Conservation (phyloP, 192 early-diverging fungal species). For the Coemansia sp. region DNA sequence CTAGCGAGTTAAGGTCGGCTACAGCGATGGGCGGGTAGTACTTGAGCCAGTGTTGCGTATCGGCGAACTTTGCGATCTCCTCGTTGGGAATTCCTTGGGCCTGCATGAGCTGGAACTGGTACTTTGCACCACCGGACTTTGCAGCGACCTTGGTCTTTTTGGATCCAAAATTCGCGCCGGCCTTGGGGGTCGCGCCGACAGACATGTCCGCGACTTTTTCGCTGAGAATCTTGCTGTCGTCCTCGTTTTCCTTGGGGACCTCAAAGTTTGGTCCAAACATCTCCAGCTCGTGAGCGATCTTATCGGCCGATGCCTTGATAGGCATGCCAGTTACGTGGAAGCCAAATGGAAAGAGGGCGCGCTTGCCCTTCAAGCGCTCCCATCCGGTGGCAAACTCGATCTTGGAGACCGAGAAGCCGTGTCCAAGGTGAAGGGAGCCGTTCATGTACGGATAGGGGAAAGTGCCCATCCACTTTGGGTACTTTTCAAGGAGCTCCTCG, state of each 20-base stretch:
- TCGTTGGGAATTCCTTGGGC: slow-evolving; percentile 78
- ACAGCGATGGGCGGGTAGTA: slow-evolving; percentile 93
- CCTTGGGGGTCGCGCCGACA: slow-evolving; percentile 54
- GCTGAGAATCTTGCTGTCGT: slow-evolving; percentile 39
- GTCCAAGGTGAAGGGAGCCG: slow-evolving; percentile 89
- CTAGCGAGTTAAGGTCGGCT: slow-evolving; percentile 72
- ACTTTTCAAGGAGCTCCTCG: slow-evolving; percentile 56
- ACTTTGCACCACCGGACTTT: slow-evolving; percentile 80
- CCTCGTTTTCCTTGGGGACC: slow-evolving; percentile 32
- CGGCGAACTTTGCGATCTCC: slow-evolving; percentile 92
- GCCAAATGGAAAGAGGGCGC: slow-evolving; percentile 89
- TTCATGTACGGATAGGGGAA: slow-evolving; percentile 99
- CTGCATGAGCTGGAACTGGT: slow-evolving; percentile 98
- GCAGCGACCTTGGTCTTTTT: slow-evolving; percentile 84
- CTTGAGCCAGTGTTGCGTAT: slow-evolving; percentile 87
- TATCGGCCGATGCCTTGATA: slow-evolving; percentile 77
- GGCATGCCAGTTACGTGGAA: slow-evolving; percentile 99
- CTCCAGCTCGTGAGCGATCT: slow-evolving; percentile 55
- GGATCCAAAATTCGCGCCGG: slow-evolving; percentile 29
- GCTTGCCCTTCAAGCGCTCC: slow-evolving; percentile 90
- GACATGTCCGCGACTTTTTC: slow-evolving; percentile 49
- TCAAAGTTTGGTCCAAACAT: slow-evolving; percentile 54
- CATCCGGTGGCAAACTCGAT: slow-evolving; percentile 95
- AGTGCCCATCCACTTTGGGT: slow-evolving; percentile 92
- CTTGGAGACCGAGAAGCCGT: slow-evolving; percentile 95